Evolutionary conservation across 1,139 yeast species (phyloP), one percentile per base, ranked within the genome.

Genomic region (Magnusiomyces ingens): DNA sequence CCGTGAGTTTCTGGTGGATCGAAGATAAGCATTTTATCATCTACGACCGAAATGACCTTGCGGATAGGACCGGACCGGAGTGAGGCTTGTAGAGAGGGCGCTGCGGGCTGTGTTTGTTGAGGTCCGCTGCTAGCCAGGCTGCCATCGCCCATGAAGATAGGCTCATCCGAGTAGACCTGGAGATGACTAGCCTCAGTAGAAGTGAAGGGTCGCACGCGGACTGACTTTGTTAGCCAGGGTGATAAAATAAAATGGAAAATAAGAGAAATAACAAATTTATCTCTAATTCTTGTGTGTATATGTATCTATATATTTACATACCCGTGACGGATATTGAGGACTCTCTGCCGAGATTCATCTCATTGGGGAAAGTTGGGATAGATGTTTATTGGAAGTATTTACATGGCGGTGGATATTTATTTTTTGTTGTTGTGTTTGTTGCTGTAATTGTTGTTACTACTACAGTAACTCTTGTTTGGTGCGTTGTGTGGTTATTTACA

Each of bases 21-120:
- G 67, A 91, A 90, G 12, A 90, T 83, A 56, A 91, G 75, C 95
- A 90, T 89, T 59, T 82, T 75, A 62, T 88, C 95, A 71, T 90
- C 96, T 2, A 88, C 93, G 29, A 88, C 94, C 55, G 86, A 82
- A 22, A 91, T 77, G 41, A 90, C 79, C 61, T 84, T 85, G 49
- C 95, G 75, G 29, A 88, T 60, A 41, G 49, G 53, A n/a, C 68
- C 68, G 1, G 83, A 84, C 51, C 57, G 63, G 32, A 64, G 56
- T 35, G 51, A 55, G 49, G 47, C 17, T 46, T 38, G 45, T 49
- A 37, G 35, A 36, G 38, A 49, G 36, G 45, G 49, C 15, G 42
- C 35, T 35, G 48, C 48, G 54, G 55, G 64, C 62, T 48, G 60
- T 60, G 44, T 60, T 56, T 52, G 55, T 49, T 58, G 59, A 52